These are phyloP conservation scores for Aspergillus heteromorphus DNA, from an alignment of 495 filamentous ascomycete species.

Conservation along the genomic window DNA sequence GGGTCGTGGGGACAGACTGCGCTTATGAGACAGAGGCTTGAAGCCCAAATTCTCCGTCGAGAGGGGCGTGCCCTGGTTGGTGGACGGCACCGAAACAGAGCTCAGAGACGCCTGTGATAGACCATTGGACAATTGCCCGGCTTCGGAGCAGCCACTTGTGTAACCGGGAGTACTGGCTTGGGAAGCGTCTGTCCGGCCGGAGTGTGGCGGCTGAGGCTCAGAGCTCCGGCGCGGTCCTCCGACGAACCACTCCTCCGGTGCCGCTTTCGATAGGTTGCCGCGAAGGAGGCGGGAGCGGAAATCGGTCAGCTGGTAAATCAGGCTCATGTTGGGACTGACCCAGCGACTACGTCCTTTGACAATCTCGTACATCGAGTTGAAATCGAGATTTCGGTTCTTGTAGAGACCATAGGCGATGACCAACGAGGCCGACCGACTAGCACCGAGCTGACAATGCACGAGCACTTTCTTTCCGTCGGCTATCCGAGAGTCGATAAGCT, in stretches of 20 bases:
- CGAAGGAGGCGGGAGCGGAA: conserved; percentile 50
- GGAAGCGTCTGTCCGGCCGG: conserved; percentile 9
- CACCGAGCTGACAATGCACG: conserved; percentile 92
- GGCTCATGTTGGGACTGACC: conserved; percentile 97
- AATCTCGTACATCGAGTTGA: conserved; percentile 87
- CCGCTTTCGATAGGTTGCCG: conserved; percentile 38
- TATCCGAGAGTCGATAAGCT: conserved; percentile 75
- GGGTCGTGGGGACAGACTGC: conserved; percentile 37
- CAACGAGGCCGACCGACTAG: conserved; percentile 91
- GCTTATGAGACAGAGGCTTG: conserved; percentile 30
- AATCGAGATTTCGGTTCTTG: conserved; percentile 77
- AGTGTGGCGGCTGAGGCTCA: conserved; percentile 28
- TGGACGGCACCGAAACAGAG: conserved; percentile 27
- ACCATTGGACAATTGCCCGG: conserved; percentile 15
- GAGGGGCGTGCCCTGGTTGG: conserved; percentile 21
- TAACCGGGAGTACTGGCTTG: conserved; percentile 3
- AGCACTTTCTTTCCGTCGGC: conserved; percentile 79
- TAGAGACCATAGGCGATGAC: conserved; percentile 96
- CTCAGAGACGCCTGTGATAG: conserved; percentile 24
- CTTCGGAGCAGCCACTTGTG: conserved; percentile 7
- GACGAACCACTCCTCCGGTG: conserved; percentile 34
- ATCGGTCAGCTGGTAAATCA: conserved; percentile 95
- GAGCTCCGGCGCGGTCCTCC: conserved; percentile 26
- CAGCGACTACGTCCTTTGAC: conserved; percentile 88
- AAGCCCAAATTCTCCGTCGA: conserved; percentile 27